Evolutionary conservation across 129 eudicot species (phyloP).

Genomic region (Saposhnikovia divaricata): DNA sequence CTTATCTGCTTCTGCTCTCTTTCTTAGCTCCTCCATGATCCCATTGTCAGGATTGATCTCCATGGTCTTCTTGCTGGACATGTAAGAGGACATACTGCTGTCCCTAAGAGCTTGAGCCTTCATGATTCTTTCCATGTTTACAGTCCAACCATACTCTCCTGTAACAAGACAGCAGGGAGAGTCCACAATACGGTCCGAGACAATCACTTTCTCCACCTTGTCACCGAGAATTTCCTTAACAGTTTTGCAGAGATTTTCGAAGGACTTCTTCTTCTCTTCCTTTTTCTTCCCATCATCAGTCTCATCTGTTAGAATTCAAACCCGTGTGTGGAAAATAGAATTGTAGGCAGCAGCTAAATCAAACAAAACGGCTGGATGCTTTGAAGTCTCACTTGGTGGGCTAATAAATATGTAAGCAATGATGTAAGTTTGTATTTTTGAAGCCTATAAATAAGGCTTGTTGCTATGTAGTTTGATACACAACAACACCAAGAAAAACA

Average conservation of each 20-base stretch:
- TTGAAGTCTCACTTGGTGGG: too few relatives aligned
- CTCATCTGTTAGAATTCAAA: too few relatives aligned
- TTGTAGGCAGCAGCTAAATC: too few relatives aligned
- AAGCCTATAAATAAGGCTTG: too few relatives aligned
- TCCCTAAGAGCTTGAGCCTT: constrained; percentile 88
- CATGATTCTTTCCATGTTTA: constrained; percentile 91
- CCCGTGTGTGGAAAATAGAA: too few relatives aligned
- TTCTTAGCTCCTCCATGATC: constrained; percentile 87
- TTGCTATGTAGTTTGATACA: too few relatives aligned
- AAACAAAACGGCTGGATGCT: too few relatives aligned
- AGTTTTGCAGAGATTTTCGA: constrained; percentile 74
- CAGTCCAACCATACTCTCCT: constrained; percentile 86
- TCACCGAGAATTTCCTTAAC: constrained; percentile 75
- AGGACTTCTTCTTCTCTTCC: constrained; percentile 84
- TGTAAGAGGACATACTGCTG: constrained; percentile 78
- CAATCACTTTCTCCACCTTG: constrained; percentile 71
- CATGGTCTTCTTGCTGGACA: constrained; percentile 97
- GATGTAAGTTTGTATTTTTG: too few relatives aligned
- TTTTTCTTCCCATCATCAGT: constrained; percentile 65
- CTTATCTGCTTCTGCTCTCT: constrained; percentile 79
- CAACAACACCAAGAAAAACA: too few relatives aligned
- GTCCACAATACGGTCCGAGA: constrained; percentile 79
- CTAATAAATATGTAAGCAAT: too few relatives aligned
- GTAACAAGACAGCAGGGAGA: constrained; percentile 91
- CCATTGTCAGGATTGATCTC: constrained; percentile 88